These are phyloP conservation scores for Fusarium dlaminii DNA, from an alignment of 2,329 filamentous ascomycete species.

Conservation along the genomic window DNA sequence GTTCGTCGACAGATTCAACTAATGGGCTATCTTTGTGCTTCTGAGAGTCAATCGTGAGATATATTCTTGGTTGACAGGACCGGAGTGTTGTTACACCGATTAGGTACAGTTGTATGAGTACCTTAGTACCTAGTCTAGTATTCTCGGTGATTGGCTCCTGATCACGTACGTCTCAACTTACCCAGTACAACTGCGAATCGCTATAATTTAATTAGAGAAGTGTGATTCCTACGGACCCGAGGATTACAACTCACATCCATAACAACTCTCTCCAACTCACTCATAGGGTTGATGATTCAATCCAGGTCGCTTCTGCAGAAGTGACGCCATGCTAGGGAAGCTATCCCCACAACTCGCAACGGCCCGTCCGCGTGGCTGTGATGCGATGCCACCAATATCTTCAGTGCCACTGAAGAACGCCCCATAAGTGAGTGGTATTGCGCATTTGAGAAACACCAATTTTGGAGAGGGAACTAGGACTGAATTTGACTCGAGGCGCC, in stretches of 20 bases:
- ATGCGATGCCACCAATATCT: neutral
- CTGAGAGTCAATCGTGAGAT: neutral
- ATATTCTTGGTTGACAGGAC: neutral
- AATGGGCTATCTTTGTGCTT: neutral
- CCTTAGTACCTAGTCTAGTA: neutral
- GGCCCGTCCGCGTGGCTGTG: slow-evolving; percentile 18
- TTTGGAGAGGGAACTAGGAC: neutral
- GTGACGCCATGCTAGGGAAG: neutral
- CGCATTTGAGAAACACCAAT: neutral
- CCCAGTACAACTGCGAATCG: neutral
- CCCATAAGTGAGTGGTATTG: neutral
- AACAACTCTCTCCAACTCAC: neutral
- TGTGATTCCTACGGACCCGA: too few species aligned
- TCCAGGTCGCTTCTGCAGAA: neutral
- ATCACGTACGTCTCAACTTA: neutral
- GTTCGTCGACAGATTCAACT: neutral
- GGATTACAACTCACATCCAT: neutral
- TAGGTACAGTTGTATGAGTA: neutral
- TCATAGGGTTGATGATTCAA: neutral
- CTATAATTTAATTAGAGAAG: neutral
- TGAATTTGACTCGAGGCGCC: neutral
- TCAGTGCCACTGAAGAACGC: neutral
- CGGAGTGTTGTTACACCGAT: neutral
- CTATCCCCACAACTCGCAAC: slow-evolving; percentile 18
- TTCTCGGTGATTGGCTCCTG: slow-evolving; percentile 3